phyloP scores from a whole-genome alignment of 805 yeast genomes.

The Candida wancherniae region DNA sequence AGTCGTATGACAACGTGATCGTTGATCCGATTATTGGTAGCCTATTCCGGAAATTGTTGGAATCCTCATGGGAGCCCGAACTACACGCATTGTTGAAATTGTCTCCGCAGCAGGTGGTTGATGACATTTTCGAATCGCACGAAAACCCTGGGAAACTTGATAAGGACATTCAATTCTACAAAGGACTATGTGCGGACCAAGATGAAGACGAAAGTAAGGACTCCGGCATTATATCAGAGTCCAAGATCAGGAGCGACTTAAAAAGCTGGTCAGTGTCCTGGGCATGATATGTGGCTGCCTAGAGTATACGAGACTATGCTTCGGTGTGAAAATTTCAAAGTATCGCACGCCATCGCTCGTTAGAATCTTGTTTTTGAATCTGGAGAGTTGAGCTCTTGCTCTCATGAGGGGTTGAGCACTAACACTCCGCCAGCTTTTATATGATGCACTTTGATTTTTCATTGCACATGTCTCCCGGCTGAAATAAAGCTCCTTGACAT shows the following conservation, averaged over 20 bases:
- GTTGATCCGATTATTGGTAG: slow-evolving; percentile 49
- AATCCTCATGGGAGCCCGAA: slow-evolving; percentile 58
- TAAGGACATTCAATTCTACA: slow-evolving; percentile 18
- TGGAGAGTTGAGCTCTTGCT: slow-evolving; percentile 10
- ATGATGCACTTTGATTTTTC: too few species aligned
- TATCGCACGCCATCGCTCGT: slow-evolving; percentile 7
- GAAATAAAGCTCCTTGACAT: too few species aligned
- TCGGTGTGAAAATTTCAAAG: slow-evolving; percentile 6
- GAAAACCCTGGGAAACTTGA: slow-evolving; percentile 14
- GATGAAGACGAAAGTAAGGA: slow-evolving; percentile 22
- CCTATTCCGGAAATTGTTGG: slow-evolving; percentile 50
- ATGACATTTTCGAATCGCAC: slow-evolving; percentile 59
- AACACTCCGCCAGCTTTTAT: slow-evolving; percentile 3
- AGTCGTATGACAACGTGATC: slow-evolving; percentile 18
- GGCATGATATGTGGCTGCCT: slow-evolving; percentile 7
- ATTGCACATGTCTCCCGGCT: too few species aligned
- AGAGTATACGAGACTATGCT: slow-evolving; percentile 1
- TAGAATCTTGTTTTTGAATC: slow-evolving; percentile 10
- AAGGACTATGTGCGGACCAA: slow-evolving; percentile 15
- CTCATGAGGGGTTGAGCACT: slow-evolving; percentile 9
- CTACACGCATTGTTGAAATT: slow-evolving; percentile 43
- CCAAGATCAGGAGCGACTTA: slow-evolving; percentile 32
- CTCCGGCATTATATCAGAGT: slow-evolving; percentile 40
- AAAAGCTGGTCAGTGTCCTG: slow-evolving; percentile 29
- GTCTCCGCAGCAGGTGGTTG: slow-evolving; percentile 66